These are phyloP conservation scores for Hemisphaericaspora xylanilytica DNA, from an alignment of 1,139 yeast genomes.

Conservation along the genomic window DNA sequence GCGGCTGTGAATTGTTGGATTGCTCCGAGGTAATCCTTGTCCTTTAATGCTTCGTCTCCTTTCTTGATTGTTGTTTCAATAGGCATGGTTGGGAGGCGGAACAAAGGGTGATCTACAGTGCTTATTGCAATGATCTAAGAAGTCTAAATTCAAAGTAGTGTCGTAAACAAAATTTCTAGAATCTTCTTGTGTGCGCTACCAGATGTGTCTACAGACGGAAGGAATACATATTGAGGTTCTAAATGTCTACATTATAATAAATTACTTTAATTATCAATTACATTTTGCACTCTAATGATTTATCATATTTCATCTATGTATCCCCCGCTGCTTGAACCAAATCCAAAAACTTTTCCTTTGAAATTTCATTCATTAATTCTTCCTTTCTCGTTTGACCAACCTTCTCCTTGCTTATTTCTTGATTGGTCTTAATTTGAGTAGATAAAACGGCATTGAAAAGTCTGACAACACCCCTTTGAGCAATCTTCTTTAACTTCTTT, in stretches of 20 bases:
- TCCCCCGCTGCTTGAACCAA: constrained; percentile 78
- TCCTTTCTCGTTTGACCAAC: constrained; percentile 47
- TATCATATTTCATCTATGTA: not conserved
- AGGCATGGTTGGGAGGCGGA: too few species aligned
- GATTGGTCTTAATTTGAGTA: constrained; percentile 66
- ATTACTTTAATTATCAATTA: too few species aligned
- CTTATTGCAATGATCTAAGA: too few species aligned
- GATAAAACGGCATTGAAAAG: constrained; percentile 87
- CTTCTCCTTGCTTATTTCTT: constrained; percentile 38
- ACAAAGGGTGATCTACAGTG: too few species aligned
- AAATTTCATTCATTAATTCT: constrained; percentile 70
- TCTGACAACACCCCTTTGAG: constrained; percentile 92
- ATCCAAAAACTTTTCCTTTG: constrained; percentile 87
- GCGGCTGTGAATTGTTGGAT: constrained; percentile 32
- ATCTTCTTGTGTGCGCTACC: too few species aligned
- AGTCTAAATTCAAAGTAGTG: too few species aligned
- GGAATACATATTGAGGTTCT: too few species aligned
- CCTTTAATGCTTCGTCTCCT: constrained; percentile 32
- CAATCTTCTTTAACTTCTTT: constrained; percentile 70
- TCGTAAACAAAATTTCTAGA: too few species aligned
- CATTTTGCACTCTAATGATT: not conserved
- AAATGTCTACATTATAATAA: too few species aligned
- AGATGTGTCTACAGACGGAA: too few species aligned
- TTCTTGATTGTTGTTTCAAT: constrained; percentile 35
- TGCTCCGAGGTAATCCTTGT: constrained; percentile 39